Evolutionary conservation across 176 grass and related monocot species (phyloP).

Genomic region (Zizania latifolia): DNA sequence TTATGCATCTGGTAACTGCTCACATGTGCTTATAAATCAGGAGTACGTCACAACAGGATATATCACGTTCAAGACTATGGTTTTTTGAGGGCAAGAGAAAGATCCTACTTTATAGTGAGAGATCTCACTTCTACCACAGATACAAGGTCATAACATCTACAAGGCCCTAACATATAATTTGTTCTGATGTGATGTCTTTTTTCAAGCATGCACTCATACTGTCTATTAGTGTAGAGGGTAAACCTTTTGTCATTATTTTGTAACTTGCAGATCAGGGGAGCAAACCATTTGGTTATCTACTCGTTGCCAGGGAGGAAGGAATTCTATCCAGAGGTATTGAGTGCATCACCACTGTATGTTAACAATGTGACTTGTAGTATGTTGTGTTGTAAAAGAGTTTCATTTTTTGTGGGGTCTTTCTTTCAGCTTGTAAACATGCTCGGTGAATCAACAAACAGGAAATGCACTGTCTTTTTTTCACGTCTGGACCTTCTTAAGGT

Average conservation of each 20-base stretch:
- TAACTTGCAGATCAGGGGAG: constrained; percentile 70
- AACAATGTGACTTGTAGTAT: not conserved
- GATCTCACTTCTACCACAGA: constrained; percentile 96
- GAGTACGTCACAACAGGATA: constrained; percentile 69
- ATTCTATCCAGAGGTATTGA: constrained; percentile 82
- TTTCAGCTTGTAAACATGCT: constrained; percentile 89
- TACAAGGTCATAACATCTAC: constrained; percentile 60
- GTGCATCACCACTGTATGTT: not conserved
- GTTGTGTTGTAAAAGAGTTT: not conserved
- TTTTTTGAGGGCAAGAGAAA: constrained; percentile 92
- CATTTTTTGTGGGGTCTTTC: constrained; percentile 5
- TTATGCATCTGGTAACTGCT: constrained; percentile 22
- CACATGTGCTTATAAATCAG: constrained; percentile 33
- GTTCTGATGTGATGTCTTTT: not conserved
- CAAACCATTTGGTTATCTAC: constrained; percentile 73
- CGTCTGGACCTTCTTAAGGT: constrained; percentile 77
- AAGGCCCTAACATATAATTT: not conserved
- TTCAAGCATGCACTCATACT: not conserved
- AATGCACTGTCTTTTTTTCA: constrained; percentile 78
- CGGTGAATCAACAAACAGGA: constrained; percentile 50
- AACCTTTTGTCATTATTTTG: constrained; percentile 6
- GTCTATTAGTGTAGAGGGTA: not conserved
- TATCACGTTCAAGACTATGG: constrained; percentile 88
- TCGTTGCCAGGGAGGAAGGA: constrained; percentile 82
- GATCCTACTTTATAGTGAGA: constrained; percentile 94